Percentiles rank a stretch among this genome's conserved stretches.
These are phyloP conservation scores for Didymella lethalis DNA, from an alignment of 2,329 filamentous ascomycete species.

Conservation along the genomic window DNA sequence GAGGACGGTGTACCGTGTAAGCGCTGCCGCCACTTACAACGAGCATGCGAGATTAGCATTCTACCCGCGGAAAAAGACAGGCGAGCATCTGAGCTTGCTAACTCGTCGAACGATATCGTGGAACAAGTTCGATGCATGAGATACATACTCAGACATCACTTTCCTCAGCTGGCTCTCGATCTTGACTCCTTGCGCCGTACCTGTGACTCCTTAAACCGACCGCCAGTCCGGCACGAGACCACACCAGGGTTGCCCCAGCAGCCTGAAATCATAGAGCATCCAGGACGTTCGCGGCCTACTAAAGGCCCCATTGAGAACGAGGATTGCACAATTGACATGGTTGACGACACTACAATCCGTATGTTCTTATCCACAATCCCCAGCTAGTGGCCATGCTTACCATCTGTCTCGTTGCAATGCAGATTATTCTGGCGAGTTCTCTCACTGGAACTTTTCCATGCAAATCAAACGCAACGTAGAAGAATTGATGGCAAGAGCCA, in stretches of 20 bases:
- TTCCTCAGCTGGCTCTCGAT: background rate
- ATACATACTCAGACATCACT: background rate
- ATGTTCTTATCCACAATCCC: background rate
- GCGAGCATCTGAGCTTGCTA: background rate
- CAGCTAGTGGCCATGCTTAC: background rate
- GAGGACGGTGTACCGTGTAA: background rate
- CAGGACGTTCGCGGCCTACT: background rate
- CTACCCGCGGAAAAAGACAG: background rate
- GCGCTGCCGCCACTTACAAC: background rate
- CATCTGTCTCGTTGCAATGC: background rate
- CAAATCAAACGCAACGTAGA: background rate
- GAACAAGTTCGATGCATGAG: background rate
- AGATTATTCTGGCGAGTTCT: background rate
- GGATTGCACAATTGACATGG: background rate
- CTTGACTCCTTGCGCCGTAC: background rate
- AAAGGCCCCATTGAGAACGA: background rate
- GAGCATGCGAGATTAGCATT: background rate
- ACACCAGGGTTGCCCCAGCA: background rate
- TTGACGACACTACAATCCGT: background rate
- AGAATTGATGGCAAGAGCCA: background rate
- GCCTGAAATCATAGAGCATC: background rate
- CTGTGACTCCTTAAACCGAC: background rate
- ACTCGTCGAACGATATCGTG: background rate
- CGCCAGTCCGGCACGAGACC: background rate
- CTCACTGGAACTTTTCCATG: background rate